Evolutionary conservation across 768 basidiomycete genomes (phyloP), one percentile per base, ranked within the genome.

Genomic region (Lepiota brunneoincarnata): DNA sequence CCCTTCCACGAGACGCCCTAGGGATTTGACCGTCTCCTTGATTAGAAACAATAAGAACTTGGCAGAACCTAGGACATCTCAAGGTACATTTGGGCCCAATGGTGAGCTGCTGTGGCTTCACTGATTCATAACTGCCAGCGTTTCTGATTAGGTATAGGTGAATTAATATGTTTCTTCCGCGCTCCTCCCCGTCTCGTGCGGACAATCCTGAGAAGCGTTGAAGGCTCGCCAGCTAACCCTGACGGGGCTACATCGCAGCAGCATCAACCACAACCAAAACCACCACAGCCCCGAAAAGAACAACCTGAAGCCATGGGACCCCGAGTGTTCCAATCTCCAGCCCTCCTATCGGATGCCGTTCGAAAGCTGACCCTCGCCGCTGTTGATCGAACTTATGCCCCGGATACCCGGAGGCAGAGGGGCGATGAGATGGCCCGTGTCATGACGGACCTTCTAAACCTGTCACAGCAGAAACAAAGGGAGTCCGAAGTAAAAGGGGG

Each of bases 71-170:
- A 74, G 90, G 57, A 91, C 89, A 0, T 92, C 90, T 1, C 93
- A 94, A 62, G 93, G 91, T 2, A 80, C 86, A 0, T 96, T 95
- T 73, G 90, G 93, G 1, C 89, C 90, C 0, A 91, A 92, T 64
- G 94, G 93, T 92, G 55, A 42, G 75, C 64, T 3, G 7, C 38
- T 35, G 11, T n/a, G 37, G 12, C 4, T 35, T 17, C 35, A 36
- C n/a, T 21, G 6, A 11, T 24, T 11, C 26, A 26, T 6, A 15
- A 18, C 41, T 51, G 15, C n/a, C 49, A 9, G 38, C 36, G 4
- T 39, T 6, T 39, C 44, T 57, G 43, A 58, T 58, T 43, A 14
- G 3, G 37, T 1, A 39, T 58, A 95, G 93, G 92, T 45, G 86
- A 93, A 72, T 72, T 96, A 1, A 81, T 95, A 0, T 91, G 86